phyloP scores from a whole-genome alignment of 2,329 filamentous ascomycete species.

The Trichoderma brevicompactum region DNA sequence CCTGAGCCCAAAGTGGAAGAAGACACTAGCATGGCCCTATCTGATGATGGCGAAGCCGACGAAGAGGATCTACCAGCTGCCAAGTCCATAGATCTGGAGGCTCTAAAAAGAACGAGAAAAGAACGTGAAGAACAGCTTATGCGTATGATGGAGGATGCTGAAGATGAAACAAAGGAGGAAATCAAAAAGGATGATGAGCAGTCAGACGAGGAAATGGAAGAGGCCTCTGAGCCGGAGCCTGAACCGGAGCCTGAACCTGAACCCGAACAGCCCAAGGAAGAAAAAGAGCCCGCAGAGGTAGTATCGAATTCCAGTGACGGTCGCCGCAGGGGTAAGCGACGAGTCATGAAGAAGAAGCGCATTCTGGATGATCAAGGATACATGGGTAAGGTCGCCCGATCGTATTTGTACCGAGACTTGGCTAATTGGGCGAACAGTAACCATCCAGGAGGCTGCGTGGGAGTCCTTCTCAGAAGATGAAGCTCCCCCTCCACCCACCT shows the following conservation, averaged over 20 bases:
- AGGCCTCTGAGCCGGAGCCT: conserved; percentile 46
- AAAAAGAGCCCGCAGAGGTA: conserved; percentile 55
- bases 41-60: conserved; percentile 49
- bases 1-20: conserved; percentile 52
- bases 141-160: conserved; percentile 56
- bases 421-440: conserved; percentile 61
- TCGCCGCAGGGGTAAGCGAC: conserved; percentile 74
- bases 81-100: conserved; percentile 36
- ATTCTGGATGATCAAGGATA: conserved; percentile 89
- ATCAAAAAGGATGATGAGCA: conserved; percentile 44
- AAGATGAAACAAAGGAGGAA: conserved; percentile 57
- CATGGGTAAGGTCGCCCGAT: conserved; percentile 64
- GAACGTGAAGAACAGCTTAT: conserved; percentile 47
- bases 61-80: conserved; percentile 41
- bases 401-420: not conserved
- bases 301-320: conserved; percentile 60
- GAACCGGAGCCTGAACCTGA: conserved; percentile 43
- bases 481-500: conserved; percentile 54
- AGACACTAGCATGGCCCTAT: conserved; percentile 41
- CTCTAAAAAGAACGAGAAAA: conserved; percentile 39
- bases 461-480: conserved; percentile 95
- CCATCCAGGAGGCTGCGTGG: conserved; percentile 82
- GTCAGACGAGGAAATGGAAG: conserved; percentile 48
- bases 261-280: conserved; percentile 36
- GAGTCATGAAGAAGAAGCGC: conserved; percentile 86